phyloP scores from a whole-genome alignment of 192 early-diverging fungal species.

The Coemansia sp. region DNA sequence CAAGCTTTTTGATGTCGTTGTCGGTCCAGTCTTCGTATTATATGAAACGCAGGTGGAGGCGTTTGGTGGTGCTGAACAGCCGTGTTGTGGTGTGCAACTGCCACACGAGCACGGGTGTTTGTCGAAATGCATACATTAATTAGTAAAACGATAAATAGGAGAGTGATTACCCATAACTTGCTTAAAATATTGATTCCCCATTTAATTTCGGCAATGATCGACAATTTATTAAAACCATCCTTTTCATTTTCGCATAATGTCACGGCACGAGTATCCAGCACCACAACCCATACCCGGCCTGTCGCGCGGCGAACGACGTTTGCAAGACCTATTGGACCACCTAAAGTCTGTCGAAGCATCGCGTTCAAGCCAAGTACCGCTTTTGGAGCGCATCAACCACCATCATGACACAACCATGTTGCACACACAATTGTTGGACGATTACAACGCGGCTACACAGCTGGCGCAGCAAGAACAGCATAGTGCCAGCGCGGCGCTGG shows the following conservation, averaged over 20 bases:
- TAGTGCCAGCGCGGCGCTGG: slow-evolving; percentile 25
- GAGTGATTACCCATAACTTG: neutral
- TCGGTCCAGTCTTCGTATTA: neutral
- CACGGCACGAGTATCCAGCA: neutral
- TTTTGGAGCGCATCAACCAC: slow-evolving; percentile 19
- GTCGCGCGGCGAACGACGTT: neutral
- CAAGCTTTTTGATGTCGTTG: neutral
- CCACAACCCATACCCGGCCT: neutral
- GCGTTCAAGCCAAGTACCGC: slow-evolving; percentile 14
- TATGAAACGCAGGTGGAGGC: neutral
- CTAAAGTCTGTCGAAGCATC: slow-evolving; percentile 22
- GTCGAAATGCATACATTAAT: neutral
- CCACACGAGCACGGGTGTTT: neutral
- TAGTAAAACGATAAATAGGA: neutral
- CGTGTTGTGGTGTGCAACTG: neutral
- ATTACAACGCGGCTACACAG: neutral
- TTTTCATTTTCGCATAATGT: neutral
- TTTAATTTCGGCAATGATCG: no score
- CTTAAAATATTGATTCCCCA: no score
- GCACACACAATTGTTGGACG: neutral
- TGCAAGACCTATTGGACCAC: slow-evolving; percentile 3
- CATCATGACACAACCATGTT: slow-evolving; percentile 1
- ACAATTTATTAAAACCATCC: neutral
- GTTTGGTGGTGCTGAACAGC: no score
- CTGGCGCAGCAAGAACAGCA: slow-evolving; percentile 31